Evolutionary conservation across 2,329 filamentous ascomycete genomes (phyloP).

Genomic region (Penicillium sp.): DNA sequence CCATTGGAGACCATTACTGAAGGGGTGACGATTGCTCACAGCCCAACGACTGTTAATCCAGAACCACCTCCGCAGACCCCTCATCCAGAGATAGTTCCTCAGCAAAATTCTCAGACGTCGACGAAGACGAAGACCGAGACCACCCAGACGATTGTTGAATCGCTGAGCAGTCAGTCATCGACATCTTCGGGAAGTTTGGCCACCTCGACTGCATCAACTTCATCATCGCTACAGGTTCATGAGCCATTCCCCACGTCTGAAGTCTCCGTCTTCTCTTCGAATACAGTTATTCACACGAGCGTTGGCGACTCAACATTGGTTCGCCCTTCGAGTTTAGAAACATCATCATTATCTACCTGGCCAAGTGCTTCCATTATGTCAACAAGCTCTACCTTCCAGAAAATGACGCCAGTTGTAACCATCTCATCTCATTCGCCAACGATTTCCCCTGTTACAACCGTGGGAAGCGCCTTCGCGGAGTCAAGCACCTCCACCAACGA

Average conservation of each 20-base stretch:
- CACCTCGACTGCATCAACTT: background rate
- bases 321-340: background rate
- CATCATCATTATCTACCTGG: background rate
- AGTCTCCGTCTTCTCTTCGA: background rate
- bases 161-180: background rate
- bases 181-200: background rate
- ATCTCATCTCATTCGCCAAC: background rate
- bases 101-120: background rate
- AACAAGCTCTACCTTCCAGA: background rate
- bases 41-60: background rate
- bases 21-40: slow-evolving; percentile 3
- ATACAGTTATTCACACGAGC: background rate
- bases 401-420: background rate
- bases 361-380: background rate
- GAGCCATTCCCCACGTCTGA: background rate
- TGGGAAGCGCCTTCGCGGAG: background rate
- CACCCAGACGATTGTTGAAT: background rate
- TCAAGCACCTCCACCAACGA: background rate
- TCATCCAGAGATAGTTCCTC: background rate
- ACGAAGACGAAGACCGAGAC: background rate
- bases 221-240: background rate
- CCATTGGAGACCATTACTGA: slow-evolving; percentile 7
- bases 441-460: background rate
- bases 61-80: background rate
- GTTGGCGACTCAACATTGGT: background rate